phyloP scores from a whole-genome alignment of 2,329 filamentous ascomycete species.

The Phialophora chinensis region DNA sequence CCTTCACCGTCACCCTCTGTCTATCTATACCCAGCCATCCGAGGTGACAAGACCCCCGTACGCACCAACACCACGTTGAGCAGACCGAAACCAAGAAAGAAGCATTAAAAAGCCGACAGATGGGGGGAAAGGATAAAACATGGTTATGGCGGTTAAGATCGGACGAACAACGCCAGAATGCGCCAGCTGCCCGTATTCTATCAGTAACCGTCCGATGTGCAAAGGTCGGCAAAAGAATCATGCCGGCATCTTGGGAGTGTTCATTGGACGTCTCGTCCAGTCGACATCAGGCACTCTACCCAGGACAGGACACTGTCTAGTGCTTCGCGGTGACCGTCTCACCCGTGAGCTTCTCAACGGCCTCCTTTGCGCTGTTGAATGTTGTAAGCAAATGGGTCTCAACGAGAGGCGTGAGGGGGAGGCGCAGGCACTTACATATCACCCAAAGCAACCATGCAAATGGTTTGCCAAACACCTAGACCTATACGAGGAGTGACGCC shows the following conservation, averaged over 20 bases:
- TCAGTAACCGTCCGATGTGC: not conserved
- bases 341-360: conserved; percentile 69
- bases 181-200: not conserved
- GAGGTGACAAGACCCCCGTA: not conserved
- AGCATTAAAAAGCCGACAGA: not conserved
- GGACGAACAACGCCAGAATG: not conserved
- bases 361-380: conserved; percentile 64
- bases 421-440: conserved; percentile 80
- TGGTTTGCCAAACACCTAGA: conserved; percentile 96
- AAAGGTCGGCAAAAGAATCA: not conserved
- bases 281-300: not conserved
- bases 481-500: conserved; percentile 93
- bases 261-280: not conserved
- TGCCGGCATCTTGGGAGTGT: not conserved
- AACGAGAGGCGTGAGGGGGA: conserved; percentile 19
- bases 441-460: conserved; percentile 99
- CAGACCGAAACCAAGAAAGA: not conserved
- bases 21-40: not conserved
- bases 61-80: not conserved
- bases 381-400: conserved; percentile 35
- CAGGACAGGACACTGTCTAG: conserved; percentile 48
- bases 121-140: not conserved
- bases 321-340: conserved; percentile 69
- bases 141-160: not conserved
- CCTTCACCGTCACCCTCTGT: not conserved